A percentile compares a stretch with the other conserved stretches of the same genome.
Conservation (phyloP, 371 early-diverging fungal species). For the Apophysomyces sp. region DNA sequence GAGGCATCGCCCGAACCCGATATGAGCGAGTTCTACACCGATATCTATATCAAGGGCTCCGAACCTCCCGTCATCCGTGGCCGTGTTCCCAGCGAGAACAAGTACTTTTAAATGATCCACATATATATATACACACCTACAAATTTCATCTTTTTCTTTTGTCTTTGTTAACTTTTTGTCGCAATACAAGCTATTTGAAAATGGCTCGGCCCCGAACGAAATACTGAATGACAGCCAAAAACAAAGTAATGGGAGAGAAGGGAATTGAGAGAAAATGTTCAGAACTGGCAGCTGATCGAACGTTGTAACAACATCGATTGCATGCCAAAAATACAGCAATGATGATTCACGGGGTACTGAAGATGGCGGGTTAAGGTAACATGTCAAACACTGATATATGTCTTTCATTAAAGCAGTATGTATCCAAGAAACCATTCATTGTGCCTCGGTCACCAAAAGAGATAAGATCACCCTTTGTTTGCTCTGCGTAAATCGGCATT, state of each 20-base stretch:
- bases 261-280: too few relatives aligned
- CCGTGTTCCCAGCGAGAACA: conserved; percentile 71
- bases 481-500: background rate
- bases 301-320: too few relatives aligned
- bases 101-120: conserved; percentile 36
- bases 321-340: too few relatives aligned
- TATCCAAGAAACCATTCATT: background rate
- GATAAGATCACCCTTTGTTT: background rate
- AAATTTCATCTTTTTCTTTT: conserved; percentile 1
- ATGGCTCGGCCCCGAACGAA: background rate
- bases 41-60: conserved; percentile 81
- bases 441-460: background rate
- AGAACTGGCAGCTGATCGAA: too few relatives aligned
- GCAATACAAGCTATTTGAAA: background rate
- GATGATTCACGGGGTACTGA: too few relatives aligned
- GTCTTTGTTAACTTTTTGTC: background rate
- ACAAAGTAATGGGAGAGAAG: conserved; percentile 16
- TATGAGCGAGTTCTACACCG: conserved; percentile 70
- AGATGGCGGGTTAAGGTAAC: background rate
- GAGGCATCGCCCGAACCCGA: conserved; percentile 86
- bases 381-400: too few relatives aligned
- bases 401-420: background rate
- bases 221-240: too few relatives aligned
- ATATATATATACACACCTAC: conserved; percentile 1
- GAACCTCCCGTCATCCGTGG: conserved; percentile 80